Evolutionary conservation across 2,329 filamentous ascomycete species (phyloP).

Genomic region (Chrysoporthe puriensis): DNA sequence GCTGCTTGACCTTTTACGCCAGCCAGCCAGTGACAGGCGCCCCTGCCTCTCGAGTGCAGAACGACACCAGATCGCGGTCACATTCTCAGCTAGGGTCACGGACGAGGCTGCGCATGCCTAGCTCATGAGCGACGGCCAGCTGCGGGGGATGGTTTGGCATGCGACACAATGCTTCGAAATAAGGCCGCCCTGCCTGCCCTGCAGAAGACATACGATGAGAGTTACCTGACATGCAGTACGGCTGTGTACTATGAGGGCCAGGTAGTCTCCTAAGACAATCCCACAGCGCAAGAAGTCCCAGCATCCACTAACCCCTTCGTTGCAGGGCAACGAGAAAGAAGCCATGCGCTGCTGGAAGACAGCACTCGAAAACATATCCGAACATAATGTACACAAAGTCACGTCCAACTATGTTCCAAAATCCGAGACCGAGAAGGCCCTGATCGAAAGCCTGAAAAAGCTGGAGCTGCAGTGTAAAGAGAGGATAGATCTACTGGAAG

Average conservation of each 20-base stretch:
- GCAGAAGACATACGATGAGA: conserved; percentile 98
- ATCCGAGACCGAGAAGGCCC: conserved; percentile 80
- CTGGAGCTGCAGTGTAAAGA: conserved; percentile 93
- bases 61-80: not conserved
- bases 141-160: conserved; percentile 21
- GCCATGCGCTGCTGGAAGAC: conserved; percentile 88
- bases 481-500: conserved; percentile 84
- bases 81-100: not conserved
- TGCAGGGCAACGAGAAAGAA: conserved; percentile 85
- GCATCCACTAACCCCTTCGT: conserved; percentile 12
- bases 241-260: conserved; percentile 95
- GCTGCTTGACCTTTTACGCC: not conserved
- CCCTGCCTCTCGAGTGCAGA: not conserved
- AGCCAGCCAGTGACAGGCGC: not conserved
- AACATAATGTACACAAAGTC: conserved; percentile 78
- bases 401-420: conserved; percentile 70
- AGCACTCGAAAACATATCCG: conserved; percentile 86
- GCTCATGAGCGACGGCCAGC: conserved; percentile 16
- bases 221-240: conserved; percentile 91
- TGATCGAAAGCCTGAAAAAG: conserved; percentile 79
- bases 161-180: conserved; percentile 55
- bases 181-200: conserved; percentile 66
- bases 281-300: not conserved
- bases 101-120: conserved; percentile 13
- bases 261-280: conserved; percentile 51